These are phyloP conservation scores for Myriosclerotinia curreyana DNA, from an alignment of 2,329 filamentous ascomycete genomes.

Conservation along the genomic window DNA sequence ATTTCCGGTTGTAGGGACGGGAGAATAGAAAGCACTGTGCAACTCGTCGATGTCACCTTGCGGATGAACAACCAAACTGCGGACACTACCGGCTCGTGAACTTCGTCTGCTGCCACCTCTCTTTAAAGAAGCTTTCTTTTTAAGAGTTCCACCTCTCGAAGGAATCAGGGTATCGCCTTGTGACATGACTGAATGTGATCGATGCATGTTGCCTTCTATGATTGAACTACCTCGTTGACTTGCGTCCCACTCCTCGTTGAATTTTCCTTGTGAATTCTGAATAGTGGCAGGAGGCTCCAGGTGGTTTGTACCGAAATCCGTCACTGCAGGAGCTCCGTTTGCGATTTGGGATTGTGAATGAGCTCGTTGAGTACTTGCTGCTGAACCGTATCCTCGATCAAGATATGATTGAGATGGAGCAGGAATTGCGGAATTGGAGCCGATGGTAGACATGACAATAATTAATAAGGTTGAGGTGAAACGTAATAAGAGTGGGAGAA, in stretches of 20 bases:
- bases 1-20: conserved; percentile 80
- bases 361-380: conserved; percentile 27
- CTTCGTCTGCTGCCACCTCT: conserved; percentile 78
- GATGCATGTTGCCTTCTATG: conserved; percentile 54
- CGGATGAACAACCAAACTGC: conserved; percentile 72
- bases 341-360: conserved; percentile 24
- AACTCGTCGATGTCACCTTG: conserved; percentile 64
- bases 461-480: neutral
- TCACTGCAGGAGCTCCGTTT: conserved; percentile 32
- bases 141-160: conserved; percentile 68
- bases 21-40: conserved; percentile 84
- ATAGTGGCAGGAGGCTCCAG: conserved; percentile 31
- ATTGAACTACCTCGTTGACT: conserved; percentile 65
- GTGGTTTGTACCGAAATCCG: conserved; percentile 27
- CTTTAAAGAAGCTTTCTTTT: conserved; percentile 81
- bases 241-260: conserved; percentile 70
- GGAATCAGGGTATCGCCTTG: conserved; percentile 41
- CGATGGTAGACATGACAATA: conserved; percentile 31
- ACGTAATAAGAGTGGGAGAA: neutral
- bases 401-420: conserved; percentile 34
- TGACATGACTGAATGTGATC: conserved; percentile 54
- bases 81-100: conserved; percentile 80
- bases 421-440: conserved; percentile 30
- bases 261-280: conserved; percentile 46
- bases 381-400: conserved; percentile 37